Percentiles rank a stretch among this genome's conserved stretches.
phyloP scores from a whole-genome alignment of 306 rosid genomes.

The Vigna unguiculata region DNA sequence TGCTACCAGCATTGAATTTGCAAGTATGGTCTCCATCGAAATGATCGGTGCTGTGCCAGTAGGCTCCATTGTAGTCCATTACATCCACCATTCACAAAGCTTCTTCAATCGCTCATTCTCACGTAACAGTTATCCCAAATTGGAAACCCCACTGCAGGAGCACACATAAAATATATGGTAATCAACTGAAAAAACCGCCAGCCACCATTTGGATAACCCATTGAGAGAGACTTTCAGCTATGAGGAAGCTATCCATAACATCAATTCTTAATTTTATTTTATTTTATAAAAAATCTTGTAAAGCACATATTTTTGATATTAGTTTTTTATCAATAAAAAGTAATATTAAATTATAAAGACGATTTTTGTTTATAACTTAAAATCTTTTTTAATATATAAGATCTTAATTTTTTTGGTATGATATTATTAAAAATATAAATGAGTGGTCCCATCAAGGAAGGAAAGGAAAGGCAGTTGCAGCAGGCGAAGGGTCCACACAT shows the following conservation, averaged over 20 bases:
- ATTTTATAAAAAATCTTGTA: too few species aligned
- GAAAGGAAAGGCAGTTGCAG: constrained; percentile 50
- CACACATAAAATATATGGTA: neutral
- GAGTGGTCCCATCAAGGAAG: constrained; percentile 29
- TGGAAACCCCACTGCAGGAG: constrained; percentile 21
- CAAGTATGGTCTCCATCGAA: neutral
- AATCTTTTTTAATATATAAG: too few species aligned
- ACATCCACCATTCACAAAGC: constrained; percentile 5
- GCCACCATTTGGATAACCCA: constrained; percentile 24
- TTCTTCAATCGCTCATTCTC: constrained; percentile 5
- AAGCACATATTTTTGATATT: too few species aligned
- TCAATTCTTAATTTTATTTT: too few species aligned
- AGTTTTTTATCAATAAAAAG: too few species aligned
- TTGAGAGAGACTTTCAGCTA: neutral
- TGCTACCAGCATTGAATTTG: neutral
- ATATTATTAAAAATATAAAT: neutral
- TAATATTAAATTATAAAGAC: too few species aligned
- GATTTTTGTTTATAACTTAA: too few species aligned
- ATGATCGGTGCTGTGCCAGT: too few species aligned
- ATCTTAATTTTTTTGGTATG: too few species aligned
- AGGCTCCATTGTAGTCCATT: too few species aligned
- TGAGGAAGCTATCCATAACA: too few species aligned
- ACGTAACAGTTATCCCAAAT: constrained; percentile 37
- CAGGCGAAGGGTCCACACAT: constrained; percentile 6
- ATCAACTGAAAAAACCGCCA: constrained; percentile 58